Evolutionary conservation across 2,329 filamentous ascomycete genomes (phyloP), one percentile per base, ranked within the genome.

Genomic region (Gnomoniopsis smithogilvyi): DNA sequence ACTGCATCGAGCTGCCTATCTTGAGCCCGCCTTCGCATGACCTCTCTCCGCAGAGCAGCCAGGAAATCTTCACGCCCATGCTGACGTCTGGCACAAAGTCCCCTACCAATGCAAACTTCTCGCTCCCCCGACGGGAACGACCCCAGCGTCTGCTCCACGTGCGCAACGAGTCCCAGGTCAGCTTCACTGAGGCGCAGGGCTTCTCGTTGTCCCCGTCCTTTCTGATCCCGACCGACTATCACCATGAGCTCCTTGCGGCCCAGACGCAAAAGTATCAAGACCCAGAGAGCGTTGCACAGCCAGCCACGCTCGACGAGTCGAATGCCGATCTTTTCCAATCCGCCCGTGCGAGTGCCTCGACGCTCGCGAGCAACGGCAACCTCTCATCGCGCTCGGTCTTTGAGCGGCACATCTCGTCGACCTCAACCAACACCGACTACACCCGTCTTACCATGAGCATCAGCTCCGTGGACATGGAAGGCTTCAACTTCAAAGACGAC

Each of bases 151-250:
- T 64, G 55, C 67, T 70, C 61, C 74, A 77, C 57, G 68, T 69
- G 43, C 75, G 76, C 52, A 75, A 70, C 34, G 70, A 72, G 26
- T 83, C 84, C 3, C 75, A 77, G 15, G 81, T 78, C 2, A 84
- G 78, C 67, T 86, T 83, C 68, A 80, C 80, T 64, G 84, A 87
- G 67, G 80, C 79, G 0, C 80, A 86, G 58, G 82, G 80, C 15
- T 86, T 86, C 66, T 78, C 75, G 46, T 70, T 87, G 36, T 87
- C 85, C 8, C 85, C 85, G 0, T 82, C 82, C 3, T 74, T 88
- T n/a, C 75, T 88, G 52, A 85, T 88, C 55, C 84, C 85, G 14
- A 71, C 75, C 50, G 85, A 88, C 54, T 85, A 80, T 64, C 78
- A 82, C 54, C 76, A 80, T 62, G 78, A 85, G 64, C 80, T 85